Conservation (phyloP, 164 flowering plant species). For the Aristolochia californica region DNA sequence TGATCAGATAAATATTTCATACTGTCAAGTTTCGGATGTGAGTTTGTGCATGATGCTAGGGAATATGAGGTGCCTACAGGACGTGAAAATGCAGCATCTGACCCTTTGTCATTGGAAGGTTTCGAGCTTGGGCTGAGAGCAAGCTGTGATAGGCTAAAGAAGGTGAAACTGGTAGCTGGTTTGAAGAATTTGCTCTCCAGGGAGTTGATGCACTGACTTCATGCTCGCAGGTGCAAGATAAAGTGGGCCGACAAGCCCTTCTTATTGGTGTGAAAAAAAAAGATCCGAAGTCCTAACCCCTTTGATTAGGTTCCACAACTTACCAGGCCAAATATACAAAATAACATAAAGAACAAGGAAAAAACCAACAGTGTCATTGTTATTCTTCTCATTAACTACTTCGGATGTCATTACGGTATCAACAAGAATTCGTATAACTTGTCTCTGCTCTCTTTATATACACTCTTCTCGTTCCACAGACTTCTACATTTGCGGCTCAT, state of each 20-base stretch:
- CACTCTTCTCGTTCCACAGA: slow-evolving; percentile 30
- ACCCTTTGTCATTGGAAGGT: slow-evolving; percentile 35
- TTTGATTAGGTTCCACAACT: no score
- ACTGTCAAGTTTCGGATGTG: slow-evolving; percentile 41
- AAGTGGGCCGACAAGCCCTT: slow-evolving; percentile 37
- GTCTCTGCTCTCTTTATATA: slow-evolving; percentile 24
- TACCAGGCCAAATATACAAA: no score
- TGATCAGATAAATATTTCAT: slow-evolving; percentile 53
- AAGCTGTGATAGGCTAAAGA: slow-evolving; percentile 39
- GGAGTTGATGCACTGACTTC: slow-evolving; percentile 33
- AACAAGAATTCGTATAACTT: neutral
- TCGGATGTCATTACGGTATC: neutral
- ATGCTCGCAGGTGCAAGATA: slow-evolving; percentile 44
- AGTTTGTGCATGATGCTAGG: slow-evolving; percentile 44
- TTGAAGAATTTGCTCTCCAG: slow-evolving; percentile 36
- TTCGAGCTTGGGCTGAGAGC: slow-evolving; percentile 57
- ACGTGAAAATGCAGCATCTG: slow-evolving; percentile 48
- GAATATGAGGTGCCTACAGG: slow-evolving; percentile 53
- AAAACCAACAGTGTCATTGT: no score
- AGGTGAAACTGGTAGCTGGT: slow-evolving; percentile 41
- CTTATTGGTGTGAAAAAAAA: neutral
- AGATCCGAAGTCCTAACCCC: no score
- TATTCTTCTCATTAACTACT: neutral
- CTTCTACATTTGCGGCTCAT: slow-evolving; percentile 21
- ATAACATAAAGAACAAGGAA: no score